Conservation (phyloP, 108 stramenopile genomes). For the Poteriospumella lacustris region DNA sequence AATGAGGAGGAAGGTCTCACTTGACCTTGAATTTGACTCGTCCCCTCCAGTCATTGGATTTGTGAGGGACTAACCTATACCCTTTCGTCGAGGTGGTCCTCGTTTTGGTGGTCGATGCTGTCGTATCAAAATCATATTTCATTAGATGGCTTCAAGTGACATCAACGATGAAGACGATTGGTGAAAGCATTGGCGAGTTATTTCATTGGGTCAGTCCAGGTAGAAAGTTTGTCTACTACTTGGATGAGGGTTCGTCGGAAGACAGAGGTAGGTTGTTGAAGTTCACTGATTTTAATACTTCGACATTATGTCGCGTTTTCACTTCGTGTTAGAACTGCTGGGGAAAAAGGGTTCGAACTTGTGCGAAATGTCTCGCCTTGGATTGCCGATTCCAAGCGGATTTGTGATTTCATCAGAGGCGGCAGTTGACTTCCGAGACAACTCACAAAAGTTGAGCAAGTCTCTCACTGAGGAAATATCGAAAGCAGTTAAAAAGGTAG, state of each 20-base stretch:
- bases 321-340: background rate
- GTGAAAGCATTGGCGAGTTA: no score
- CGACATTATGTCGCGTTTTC: background rate
- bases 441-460: background rate
- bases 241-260: conserved; percentile 1
- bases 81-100: no score
- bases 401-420: background rate
- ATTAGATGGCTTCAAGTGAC: no score
- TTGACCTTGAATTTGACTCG: no score
- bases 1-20: no score
- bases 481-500: background rate
- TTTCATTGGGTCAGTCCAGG: background rate
- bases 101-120: no score
- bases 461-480: background rate
- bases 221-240: background rate
- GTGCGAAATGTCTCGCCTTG: background rate
- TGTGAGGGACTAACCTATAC: no score
- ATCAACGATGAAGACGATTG: no score
- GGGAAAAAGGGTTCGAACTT: background rate
- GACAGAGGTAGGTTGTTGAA: background rate
- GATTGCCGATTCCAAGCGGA: background rate
- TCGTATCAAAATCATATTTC: no score
- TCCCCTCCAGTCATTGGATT: no score
- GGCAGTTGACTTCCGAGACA: background rate
- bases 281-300: background rate